phyloP scores from a whole-genome alignment of 371 early-diverging fungal species.

The Thermomucor indicae-seudaticae region DNA sequence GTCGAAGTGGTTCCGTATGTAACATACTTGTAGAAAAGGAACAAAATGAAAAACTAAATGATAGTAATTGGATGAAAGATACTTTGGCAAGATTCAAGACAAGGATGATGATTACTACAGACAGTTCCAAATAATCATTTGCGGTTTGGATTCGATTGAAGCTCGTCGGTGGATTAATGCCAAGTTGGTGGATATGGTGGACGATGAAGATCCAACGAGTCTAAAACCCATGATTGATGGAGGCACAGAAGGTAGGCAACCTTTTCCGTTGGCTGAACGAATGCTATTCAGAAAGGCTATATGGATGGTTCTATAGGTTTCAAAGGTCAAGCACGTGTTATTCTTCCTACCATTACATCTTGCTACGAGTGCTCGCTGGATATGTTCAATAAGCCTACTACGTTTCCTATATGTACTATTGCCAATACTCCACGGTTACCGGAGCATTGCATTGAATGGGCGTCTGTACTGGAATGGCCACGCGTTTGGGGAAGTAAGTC shows the following conservation, averaged over 20 bases:
- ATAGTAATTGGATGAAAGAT: constrained; percentile 22
- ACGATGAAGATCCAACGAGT: constrained; percentile 61
- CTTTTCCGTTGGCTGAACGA: too few relatives aligned
- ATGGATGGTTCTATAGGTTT: constrained; percentile 52
- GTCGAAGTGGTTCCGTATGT: constrained; percentile 79
- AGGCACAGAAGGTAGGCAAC: constrained; percentile 97
- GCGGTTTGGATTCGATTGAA: constrained; percentile 94
- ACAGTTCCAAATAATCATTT: constrained; percentile 85
- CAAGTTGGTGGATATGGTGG: constrained; percentile 73
- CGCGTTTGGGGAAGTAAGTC: constrained; percentile 61
- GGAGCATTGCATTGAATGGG: constrained; percentile 99
- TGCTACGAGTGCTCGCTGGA: constrained; percentile 86
- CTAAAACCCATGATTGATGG: constrained; percentile 93
- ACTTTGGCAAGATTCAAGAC: constrained; percentile 91
- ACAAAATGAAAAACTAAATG: not conserved
- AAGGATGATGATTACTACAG: constrained; percentile 89
- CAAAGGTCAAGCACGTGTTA: constrained; percentile 92
- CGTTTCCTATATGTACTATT: constrained; percentile 99
- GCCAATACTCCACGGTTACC: constrained; percentile 93
- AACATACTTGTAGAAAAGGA: not conserved
- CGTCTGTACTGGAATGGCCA: constrained; percentile 91
- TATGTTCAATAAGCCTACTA: constrained; percentile 75
- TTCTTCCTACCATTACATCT: constrained; percentile 75
- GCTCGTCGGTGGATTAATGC: constrained; percentile 97
- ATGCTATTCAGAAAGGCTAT: too few relatives aligned